Evolutionary conservation across 805 yeast species (phyloP).

Genomic region (Ogataea paraovalis): DNA sequence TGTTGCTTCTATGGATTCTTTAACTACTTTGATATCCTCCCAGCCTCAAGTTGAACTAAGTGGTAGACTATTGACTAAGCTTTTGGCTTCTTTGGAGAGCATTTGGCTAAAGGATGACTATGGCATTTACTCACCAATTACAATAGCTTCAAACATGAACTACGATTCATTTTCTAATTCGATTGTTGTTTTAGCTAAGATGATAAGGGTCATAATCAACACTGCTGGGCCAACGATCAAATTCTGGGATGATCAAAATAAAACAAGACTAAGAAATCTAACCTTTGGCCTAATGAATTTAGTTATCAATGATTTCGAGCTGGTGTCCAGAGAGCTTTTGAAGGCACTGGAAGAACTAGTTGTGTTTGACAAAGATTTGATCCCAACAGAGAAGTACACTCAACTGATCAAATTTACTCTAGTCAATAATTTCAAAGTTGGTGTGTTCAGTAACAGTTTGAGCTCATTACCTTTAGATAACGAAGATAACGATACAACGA

Average conservation of each 20-base stretch:
- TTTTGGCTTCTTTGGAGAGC: slow-evolving; percentile 38
- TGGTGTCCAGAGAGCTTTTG: slow-evolving; percentile 36
- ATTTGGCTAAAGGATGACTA: slow-evolving; percentile 45
- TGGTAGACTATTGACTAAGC: slow-evolving; percentile 35
- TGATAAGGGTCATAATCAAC: slow-evolving; percentile 43
- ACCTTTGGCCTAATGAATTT: slow-evolving; percentile 35
- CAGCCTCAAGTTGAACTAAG: slow-evolving; percentile 34
- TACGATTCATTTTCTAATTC: slow-evolving; percentile 40
- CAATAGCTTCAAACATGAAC: slow-evolving; percentile 47
- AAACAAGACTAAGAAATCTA: slow-evolving; percentile 34
- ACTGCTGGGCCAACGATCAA: slow-evolving; percentile 55
- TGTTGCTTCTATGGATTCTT: slow-evolving; percentile 62
- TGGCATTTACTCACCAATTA: slow-evolving; percentile 41
- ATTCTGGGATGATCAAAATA: slow-evolving; percentile 28
- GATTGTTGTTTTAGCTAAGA: slow-evolving; percentile 37
- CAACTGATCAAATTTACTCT: slow-evolving; percentile 30
- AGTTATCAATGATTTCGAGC: slow-evolving; percentile 31
- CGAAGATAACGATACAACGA: slow-evolving; percentile 20
- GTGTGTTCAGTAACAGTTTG: slow-evolving; percentile 24
- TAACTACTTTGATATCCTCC: slow-evolving; percentile 52
- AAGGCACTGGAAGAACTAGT: slow-evolving; percentile 42
- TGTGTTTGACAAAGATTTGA: slow-evolving; percentile 40
- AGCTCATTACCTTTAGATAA: slow-evolving; percentile 22
- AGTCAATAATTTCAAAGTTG: slow-evolving; percentile 32
- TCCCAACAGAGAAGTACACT: slow-evolving; percentile 30